Conservation (phyloP, 495 filamentous ascomycete genomes). For the Lepraria neglecta region DNA sequence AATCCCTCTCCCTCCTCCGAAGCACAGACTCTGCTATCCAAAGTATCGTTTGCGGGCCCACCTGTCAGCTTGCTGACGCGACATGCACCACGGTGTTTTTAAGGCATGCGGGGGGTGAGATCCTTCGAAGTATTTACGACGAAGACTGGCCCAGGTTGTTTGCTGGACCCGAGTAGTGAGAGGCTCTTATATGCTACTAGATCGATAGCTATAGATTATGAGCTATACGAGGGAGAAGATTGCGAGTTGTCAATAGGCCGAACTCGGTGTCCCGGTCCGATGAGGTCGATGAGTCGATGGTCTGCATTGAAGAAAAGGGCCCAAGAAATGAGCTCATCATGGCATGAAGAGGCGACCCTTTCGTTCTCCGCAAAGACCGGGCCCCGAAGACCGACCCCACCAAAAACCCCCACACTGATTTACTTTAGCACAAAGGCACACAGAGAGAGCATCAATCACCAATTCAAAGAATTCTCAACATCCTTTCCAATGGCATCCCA, state of each 20-base stretch:
- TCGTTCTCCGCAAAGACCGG: not conserved
- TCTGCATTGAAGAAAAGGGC: not conserved
- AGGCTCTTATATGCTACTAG: no score
- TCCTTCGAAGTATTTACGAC: not conserved
- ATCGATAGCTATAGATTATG: no score
- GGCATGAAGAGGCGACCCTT: slow-evolving; percentile 13
- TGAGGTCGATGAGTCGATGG: slow-evolving; percentile 9
- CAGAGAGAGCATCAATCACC: no score
- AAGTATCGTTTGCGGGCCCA: slow-evolving; percentile 43
- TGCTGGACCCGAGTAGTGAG: not conserved
- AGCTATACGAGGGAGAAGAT: no score
- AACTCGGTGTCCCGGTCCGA: no score
- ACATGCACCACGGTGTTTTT: slow-evolving; percentile 38
- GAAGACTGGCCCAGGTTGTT: not conserved
- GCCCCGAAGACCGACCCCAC: not conserved
- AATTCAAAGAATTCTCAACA: not conserved
- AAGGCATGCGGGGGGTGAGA: not conserved
- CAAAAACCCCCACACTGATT: not conserved
- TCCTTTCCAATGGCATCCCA: slow-evolving; percentile 10
- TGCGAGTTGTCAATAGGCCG: not conserved
- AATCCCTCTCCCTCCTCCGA: not conserved
- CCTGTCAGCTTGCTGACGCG: slow-evolving; percentile 38
- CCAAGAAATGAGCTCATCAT: not conserved
- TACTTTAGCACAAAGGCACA: no score
- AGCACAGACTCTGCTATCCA: slow-evolving; percentile 30